Percentiles rank a stretch among this genome's conserved stretches.
phyloP scores from a whole-genome alignment of 768 basidiomycete genomes.

The Auricularia heimuer region DNA sequence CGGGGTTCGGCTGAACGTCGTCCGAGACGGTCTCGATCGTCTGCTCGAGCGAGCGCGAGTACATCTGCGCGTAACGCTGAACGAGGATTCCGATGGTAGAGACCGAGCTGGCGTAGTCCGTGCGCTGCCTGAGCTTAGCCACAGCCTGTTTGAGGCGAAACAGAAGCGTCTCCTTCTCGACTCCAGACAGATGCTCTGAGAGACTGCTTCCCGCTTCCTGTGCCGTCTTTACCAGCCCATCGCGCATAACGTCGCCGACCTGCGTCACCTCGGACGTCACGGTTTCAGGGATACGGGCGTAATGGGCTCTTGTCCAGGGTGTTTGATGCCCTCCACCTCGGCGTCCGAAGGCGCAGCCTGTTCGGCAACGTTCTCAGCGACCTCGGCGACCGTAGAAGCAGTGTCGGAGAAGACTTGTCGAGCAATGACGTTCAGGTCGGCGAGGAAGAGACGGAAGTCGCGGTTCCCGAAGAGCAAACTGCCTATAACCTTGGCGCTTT shows the following conservation, averaged over 20 bases:
- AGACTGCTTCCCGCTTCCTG: neutral
- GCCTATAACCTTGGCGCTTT: neutral
- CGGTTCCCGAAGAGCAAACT: neutral
- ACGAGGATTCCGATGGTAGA: neutral
- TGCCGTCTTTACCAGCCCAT: neutral
- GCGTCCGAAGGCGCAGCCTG: neutral
- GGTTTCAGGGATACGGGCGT: neutral
- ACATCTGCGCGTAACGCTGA: neutral
- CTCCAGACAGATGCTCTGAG: neutral
- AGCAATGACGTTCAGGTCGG: neutral
- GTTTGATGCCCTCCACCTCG: neutral
- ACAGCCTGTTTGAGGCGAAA: neutral
- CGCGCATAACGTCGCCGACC: neutral
- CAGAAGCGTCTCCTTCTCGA: neutral
- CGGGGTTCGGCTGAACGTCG: neutral
- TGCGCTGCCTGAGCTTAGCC: neutral
- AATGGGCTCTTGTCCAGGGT: neutral
- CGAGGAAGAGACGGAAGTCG: conserved; percentile 1
- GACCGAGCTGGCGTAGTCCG: neutral
- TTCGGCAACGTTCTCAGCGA: neutral
- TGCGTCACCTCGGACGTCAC: neutral
- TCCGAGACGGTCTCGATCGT: neutral
- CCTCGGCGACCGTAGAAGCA: neutral
- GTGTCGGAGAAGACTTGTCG: neutral
- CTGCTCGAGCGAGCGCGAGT: conserved; percentile 1